A percentile compares a stretch with the other conserved stretches of the same genome.
Conservation (phyloP, 495 filamentous ascomycete genomes). For the Recurvomyces mirabilis region DNA sequence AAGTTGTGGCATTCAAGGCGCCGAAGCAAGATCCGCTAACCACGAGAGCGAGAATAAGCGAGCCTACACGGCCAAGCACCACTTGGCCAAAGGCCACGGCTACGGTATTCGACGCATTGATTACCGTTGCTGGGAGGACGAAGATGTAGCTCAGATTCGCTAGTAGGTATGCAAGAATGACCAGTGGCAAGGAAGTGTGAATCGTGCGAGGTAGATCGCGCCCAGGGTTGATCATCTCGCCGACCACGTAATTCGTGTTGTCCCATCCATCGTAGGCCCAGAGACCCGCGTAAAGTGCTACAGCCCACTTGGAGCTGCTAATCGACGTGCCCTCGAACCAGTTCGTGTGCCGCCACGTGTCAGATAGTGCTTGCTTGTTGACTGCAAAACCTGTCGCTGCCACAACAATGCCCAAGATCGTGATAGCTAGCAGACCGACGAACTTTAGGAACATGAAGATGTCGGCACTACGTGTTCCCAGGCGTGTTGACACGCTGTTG, state of each 20-base stretch:
- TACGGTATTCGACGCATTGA: constrained; percentile 80
- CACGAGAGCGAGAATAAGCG: constrained; percentile 76
- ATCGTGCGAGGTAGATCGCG: constrained; percentile 90
- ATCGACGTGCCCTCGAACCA: constrained; percentile 85
- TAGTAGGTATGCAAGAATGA: constrained; percentile 80
- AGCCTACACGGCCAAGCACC: constrained; percentile 75
- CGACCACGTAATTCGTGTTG: constrained; percentile 95
- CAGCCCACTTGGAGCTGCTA: constrained; percentile 73
- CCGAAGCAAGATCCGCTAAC: constrained; percentile 78
- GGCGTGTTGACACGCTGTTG: constrained; percentile 80
- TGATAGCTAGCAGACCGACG: constrained; percentile 74
- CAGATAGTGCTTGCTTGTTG: constrained; percentile 11
- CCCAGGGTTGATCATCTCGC: constrained; percentile 83
- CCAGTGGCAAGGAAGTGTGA: constrained; percentile 91
- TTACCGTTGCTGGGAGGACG: constrained; percentile 69
- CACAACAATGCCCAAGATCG: constrained; percentile 80
- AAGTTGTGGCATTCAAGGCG: constrained; percentile 86
- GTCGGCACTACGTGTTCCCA: constrained; percentile 77
- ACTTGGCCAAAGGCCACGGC: constrained; percentile 86
- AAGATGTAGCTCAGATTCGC: constrained; percentile 91
- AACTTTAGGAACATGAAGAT: constrained; percentile 96
- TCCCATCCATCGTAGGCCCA: constrained; percentile 99
- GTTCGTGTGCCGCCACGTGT: constrained; percentile 59
- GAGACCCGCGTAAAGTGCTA: constrained; percentile 86
- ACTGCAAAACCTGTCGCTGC: constrained; percentile 60